Conservation (phyloP, 768 basidiomycete genomes). For the Crepidotus variabilis region DNA sequence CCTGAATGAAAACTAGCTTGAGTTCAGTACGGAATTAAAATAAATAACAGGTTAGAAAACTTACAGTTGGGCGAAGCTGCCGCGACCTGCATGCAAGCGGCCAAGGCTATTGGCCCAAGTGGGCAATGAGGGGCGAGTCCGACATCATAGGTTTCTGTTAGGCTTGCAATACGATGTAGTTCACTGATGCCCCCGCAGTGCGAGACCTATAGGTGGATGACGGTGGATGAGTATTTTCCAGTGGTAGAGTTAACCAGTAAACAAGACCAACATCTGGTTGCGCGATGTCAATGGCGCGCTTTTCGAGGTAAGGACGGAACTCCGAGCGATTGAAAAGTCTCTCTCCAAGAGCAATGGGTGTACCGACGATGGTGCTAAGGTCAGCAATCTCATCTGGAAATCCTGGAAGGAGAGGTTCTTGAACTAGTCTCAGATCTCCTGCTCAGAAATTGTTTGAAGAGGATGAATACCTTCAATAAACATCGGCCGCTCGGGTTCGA, state of each 20-base stretch:
- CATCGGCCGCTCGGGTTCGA: conserved; percentile 56
- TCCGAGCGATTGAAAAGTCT: conserved; percentile 60
- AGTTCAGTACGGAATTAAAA: background rate
- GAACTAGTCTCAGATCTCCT: background rate
- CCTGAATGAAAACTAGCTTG: conserved; percentile 51
- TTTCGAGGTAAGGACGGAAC: conserved; percentile 62
- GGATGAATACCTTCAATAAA: conserved; percentile 56
- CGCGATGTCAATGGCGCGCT: conserved; percentile 60
- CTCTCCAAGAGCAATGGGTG: conserved; percentile 62
- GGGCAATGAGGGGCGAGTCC: conserved; percentile 73
- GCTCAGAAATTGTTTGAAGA: background rate
- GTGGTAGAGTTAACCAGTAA: background rate
- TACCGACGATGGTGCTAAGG: conserved; percentile 48
- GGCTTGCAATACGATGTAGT: conserved; percentile 50
- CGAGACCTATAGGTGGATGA: conserved; percentile 33
- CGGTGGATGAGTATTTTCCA: background rate
- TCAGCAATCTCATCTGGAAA: conserved; percentile 62
- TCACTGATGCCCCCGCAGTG: conserved; percentile 63
- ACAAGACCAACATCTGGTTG: conserved; percentile 55
- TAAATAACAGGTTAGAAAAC: conserved; percentile 14
- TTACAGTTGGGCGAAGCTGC: conserved; percentile 56
- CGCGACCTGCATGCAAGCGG: conserved; percentile 65
- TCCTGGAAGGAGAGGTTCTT: conserved; percentile 56
- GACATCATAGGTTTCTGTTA: conserved; percentile 69
- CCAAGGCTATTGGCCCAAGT: conserved; percentile 66